These are phyloP conservation scores for Penicillium verhagenii DNA, from an alignment of 495 filamentous ascomycete genomes.

Conservation along the genomic window DNA sequence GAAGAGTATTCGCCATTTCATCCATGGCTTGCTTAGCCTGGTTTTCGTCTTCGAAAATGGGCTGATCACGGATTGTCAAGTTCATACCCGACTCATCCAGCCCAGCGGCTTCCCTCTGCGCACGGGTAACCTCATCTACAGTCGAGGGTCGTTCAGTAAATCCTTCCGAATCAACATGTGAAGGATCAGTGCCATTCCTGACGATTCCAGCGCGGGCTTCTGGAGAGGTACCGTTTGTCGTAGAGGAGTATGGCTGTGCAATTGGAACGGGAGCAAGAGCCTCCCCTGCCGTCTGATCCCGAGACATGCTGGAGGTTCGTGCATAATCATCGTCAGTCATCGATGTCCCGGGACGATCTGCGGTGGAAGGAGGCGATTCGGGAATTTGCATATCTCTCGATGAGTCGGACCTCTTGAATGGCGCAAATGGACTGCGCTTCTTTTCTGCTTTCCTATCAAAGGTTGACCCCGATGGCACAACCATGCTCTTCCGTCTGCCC, in stretches of 20 bases:
- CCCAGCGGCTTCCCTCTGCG: conserved; percentile 73
- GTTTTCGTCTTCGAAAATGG: conserved; percentile 87
- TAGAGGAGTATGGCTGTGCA: conserved; percentile 14
- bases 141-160: conserved; percentile 67
- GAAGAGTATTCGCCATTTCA: conserved; percentile 84
- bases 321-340: conserved; percentile 34
- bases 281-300: conserved; percentile 23
- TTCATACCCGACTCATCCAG: conserved; percentile 76
- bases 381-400: conserved; percentile 44
- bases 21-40: conserved; percentile 87
- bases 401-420: conserved; percentile 51
- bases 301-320: conserved; percentile 33
- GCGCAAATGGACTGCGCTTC: conserved; percentile 47
- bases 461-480: conserved; percentile 29
- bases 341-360: conserved; percentile 40
- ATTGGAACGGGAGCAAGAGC: conserved; percentile 23
- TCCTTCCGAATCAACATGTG: conserved; percentile 56
- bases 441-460: conserved; percentile 48
- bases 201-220: conserved; percentile 17
- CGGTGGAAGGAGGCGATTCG: conserved; percentile 33
- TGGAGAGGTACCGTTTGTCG: conserved; percentile 33
- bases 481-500: conserved; percentile 56
- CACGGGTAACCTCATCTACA: conserved; percentile 80
- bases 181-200: conserved; percentile 26
- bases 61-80: conserved; percentile 87